A percentile compares a stretch with the other conserved stretches of the same genome.
Conservation (phyloP, 176 grass and related monocot species). For the Oryza australiensis region DNA sequence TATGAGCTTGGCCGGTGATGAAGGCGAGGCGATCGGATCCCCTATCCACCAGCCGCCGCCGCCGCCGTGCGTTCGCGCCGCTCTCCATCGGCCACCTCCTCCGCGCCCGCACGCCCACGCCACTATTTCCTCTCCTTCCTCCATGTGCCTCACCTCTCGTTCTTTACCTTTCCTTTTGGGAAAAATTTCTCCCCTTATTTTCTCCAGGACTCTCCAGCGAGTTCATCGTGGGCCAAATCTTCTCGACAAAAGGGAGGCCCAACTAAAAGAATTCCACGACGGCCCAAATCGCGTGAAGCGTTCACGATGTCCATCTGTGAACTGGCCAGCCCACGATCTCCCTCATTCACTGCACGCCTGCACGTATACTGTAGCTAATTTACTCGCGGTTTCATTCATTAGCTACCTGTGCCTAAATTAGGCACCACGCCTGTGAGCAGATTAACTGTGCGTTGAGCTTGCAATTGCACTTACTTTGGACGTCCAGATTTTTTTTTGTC, state of each 20-base stretch:
- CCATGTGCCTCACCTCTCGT: constrained; percentile 21
- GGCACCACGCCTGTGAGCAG: background rate
- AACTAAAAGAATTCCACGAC: background rate
- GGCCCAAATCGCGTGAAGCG: too few species aligned
- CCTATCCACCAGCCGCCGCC: constrained; percentile 71
- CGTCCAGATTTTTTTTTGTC: background rate
- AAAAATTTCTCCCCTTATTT: background rate
- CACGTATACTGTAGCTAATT: background rate
- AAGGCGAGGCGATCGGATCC: constrained; percentile 81
- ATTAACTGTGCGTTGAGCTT: background rate
- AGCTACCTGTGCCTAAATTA: too few species aligned
- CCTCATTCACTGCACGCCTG: background rate
- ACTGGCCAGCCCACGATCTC: background rate
- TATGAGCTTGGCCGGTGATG: constrained; percentile 58
- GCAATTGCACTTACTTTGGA: background rate
- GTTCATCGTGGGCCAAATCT: background rate
- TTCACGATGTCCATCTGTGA: background rate
- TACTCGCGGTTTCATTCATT: background rate
- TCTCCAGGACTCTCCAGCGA: background rate
- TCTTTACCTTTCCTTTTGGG: background rate
- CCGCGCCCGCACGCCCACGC: constrained; percentile 29
- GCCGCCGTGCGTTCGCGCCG: constrained; percentile 47
- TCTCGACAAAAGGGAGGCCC: background rate
- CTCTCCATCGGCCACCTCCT: constrained; percentile 47
- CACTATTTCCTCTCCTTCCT: constrained; percentile 10